Evolutionary conservation across 768 basidiomycete species (phyloP).

Genomic region (Tricholoma matsutake): DNA sequence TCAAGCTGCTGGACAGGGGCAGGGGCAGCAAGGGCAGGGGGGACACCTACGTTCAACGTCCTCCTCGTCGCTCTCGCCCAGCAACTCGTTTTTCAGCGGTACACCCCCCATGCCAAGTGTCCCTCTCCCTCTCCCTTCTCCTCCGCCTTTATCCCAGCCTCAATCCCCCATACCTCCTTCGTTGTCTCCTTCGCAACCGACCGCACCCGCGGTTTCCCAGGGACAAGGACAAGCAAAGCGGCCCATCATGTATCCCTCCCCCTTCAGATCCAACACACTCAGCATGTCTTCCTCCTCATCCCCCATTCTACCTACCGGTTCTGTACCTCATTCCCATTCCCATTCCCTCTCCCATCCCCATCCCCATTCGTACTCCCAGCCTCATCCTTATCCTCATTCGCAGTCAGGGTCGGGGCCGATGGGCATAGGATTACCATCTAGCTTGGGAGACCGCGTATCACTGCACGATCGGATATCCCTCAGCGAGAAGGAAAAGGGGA

Average conservation of each 20-base stretch:
- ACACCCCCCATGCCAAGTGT: neutral
- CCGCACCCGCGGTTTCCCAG: neutral
- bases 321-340: neutral
- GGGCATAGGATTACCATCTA: neutral
- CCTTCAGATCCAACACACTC: conserved; percentile 30
- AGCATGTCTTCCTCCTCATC: conserved; percentile 10
- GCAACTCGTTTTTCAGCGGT: conserved; percentile 16
- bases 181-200: neutral
- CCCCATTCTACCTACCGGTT: neutral
- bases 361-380: neutral
- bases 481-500: neutral
- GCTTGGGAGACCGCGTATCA: conserved; percentile 3
- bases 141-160: neutral
- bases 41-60: conserved; percentile 9
- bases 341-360: conserved; percentile 3
- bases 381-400: neutral
- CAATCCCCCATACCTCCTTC: neutral
- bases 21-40: conserved; percentile 1
- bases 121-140: neutral
- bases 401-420: too few species aligned
- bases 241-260: conserved; percentile 19
- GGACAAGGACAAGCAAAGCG: conserved; percentile 1
- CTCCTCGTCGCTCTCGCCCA: conserved; percentile 16
- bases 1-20: neutral
- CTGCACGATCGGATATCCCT: neutral